Conservation (phyloP, 78 protist species). For the Planoprotostelium fungivorum region DNA sequence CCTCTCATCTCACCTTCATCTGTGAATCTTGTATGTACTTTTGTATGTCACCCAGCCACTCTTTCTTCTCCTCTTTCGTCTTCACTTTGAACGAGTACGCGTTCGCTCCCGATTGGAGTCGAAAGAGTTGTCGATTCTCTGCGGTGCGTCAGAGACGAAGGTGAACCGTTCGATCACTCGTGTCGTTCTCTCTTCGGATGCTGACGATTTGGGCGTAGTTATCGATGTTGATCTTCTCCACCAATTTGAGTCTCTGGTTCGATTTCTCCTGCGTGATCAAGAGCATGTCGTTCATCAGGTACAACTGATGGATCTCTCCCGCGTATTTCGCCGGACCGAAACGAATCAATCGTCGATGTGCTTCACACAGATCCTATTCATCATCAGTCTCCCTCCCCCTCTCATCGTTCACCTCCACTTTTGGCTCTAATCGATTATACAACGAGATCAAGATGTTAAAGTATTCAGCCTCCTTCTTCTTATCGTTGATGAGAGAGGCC, state of each 20-base stretch:
- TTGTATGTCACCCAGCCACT: not conserved
- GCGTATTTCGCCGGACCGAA: not conserved
- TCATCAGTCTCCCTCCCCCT: not conserved
- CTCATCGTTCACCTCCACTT: not conserved
- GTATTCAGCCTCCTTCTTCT: not conserved
- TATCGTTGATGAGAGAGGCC: not conserved
- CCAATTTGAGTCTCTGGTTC: not conserved
- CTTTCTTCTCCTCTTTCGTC: not conserved
- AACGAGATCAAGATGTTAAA: not conserved
- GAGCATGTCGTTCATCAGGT: not conserved
- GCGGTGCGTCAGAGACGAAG: not conserved
- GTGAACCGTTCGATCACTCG: not conserved
- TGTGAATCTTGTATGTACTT: not conserved
- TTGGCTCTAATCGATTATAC: not conserved
- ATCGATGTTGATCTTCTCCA: not conserved
- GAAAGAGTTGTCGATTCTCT: not conserved
- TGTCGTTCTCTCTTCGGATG: not conserved
- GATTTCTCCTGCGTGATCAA: not conserved
- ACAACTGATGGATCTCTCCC: not conserved
- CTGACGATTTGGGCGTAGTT: not conserved
- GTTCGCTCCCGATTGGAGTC: not conserved
- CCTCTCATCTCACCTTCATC: not conserved
- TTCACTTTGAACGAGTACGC: not conserved
- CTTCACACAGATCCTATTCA: not conserved
- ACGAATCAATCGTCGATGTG: not conserved